A percentile compares a stretch with the other conserved stretches of the same genome.
These are phyloP conservation scores for Lyophyllum atratum DNA, from an alignment of 768 basidiomycete species.

Conservation along the genomic window DNA sequence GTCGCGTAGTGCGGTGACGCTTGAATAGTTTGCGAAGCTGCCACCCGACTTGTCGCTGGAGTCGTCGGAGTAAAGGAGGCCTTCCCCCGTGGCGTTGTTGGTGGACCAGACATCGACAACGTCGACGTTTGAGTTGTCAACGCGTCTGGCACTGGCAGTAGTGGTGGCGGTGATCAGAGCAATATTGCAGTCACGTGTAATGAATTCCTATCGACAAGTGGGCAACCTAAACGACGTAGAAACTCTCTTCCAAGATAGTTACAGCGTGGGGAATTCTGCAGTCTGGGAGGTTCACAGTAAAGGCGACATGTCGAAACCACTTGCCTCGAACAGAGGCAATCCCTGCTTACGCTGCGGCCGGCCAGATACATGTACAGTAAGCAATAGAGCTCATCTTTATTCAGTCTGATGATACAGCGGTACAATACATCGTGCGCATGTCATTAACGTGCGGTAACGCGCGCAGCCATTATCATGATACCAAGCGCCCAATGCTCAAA, in stretches of 20 bases:
- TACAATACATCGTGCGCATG: neutral
- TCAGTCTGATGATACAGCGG: neutral
- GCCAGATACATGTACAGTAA: neutral
- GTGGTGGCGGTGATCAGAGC: neutral
- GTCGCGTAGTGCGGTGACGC: slow-evolving; percentile 84
- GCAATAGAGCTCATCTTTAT: neutral
- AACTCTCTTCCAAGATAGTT: no score
- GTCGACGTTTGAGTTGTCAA: neutral
- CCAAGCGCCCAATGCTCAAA: slow-evolving; percentile 87
- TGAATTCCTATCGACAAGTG: no score
- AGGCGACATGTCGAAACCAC: neutral
- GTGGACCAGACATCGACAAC: slow-evolving; percentile 33
- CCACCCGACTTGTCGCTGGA: slow-evolving; percentile 56
- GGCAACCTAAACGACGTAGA: no score
- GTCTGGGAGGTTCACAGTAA: no score
- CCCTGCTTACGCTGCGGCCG: neutral
- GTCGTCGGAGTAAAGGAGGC: slow-evolving; percentile 45
- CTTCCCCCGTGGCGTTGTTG: slow-evolving; percentile 43
- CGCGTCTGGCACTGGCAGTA: neutral
- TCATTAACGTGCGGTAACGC: slow-evolving; percentile 26
- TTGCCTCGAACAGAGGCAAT: neutral
- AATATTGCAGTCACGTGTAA: slow-evolving; percentile 2
- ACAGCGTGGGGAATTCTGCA: no score
- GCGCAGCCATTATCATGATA: slow-evolving; percentile 60
- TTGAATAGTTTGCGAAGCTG: slow-evolving; percentile 50